Conservation (phyloP, 2,329 filamentous ascomycete genomes). For the Clathrospora elynae region DNA sequence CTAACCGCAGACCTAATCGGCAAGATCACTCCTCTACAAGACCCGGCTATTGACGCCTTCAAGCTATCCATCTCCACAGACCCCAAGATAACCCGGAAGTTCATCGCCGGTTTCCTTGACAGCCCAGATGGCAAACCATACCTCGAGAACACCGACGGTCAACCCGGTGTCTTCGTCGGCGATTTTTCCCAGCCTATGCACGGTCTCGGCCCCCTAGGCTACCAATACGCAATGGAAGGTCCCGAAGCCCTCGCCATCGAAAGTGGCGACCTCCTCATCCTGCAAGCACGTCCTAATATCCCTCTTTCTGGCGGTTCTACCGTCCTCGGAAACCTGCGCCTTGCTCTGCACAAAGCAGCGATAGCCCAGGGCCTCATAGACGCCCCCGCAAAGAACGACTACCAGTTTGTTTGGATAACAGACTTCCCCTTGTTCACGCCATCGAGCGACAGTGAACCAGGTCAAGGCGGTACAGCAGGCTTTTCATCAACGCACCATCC, state of each 20-base stretch:
- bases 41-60: slow-evolving; percentile 76
- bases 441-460: slow-evolving; percentile 66
- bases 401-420: slow-evolving; percentile 80
- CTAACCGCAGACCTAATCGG: slow-evolving; percentile 67
- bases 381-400: slow-evolving; percentile 56
- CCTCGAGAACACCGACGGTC: slow-evolving; percentile 72
- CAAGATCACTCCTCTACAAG: slow-evolving; percentile 72
- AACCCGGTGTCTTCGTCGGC: slow-evolving; percentile 77
- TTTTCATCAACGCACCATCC: slow-evolving; percentile 91
- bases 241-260: slow-evolving; percentile 61
- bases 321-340: slow-evolving; percentile 72
- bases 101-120: slow-evolving; percentile 74
- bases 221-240: slow-evolving; percentile 67
- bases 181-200: slow-evolving; percentile 74
- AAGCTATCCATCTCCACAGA: slow-evolving; percentile 65
- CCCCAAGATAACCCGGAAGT: slow-evolving; percentile 61
- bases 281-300: slow-evolving; percentile 74
- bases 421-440: slow-evolving; percentile 94
- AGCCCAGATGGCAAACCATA: slow-evolving; percentile 63
- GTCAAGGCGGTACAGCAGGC: slow-evolving; percentile 80
- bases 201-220: slow-evolving; percentile 78
- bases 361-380: slow-evolving; percentile 65
- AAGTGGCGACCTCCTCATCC: slow-evolving; percentile 74
- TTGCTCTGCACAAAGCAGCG: slow-evolving; percentile 70
- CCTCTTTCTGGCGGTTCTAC: slow-evolving; percentile 75